These are phyloP conservation scores for Amborella trichopoda DNA, from an alignment of 164 flowering plant genomes.

Conservation along the genomic window DNA sequence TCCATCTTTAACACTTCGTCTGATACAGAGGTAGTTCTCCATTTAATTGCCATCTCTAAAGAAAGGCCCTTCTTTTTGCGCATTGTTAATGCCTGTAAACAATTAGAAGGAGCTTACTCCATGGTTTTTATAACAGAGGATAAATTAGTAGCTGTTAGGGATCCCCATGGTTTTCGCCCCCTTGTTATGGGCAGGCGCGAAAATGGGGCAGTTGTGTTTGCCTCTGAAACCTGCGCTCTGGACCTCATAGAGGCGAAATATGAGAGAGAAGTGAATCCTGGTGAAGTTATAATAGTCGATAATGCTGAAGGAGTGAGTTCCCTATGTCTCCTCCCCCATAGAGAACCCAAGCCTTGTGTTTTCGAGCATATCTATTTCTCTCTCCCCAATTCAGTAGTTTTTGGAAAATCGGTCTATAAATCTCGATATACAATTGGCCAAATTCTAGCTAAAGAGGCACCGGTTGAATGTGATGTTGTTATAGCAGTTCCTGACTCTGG, in stretches of 20 bases:
- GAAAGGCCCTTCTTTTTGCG: conserved; percentile 58
- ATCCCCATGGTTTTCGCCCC: conserved; percentile 80
- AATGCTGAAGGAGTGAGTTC: conserved; percentile 42
- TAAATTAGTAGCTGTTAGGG: conserved; percentile 83
- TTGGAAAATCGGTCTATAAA: conserved; percentile 75
- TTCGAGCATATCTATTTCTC: conserved; percentile 91
- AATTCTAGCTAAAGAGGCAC: conserved; percentile 67
- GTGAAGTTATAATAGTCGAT: conserved; percentile 77
- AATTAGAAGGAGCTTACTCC: conserved; percentile 79
- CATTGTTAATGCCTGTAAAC: conserved; percentile 76
- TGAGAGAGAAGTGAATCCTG: conserved; percentile 81
- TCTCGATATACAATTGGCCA: conserved; percentile 50
- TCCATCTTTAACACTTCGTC: conserved; percentile 79
- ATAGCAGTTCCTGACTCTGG: conserved; percentile 94
- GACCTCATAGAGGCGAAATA: conserved; percentile 82
- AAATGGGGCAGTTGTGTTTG: conserved; percentile 86
- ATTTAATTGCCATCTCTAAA: conserved; percentile 74
- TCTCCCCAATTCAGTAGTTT: conserved; percentile 65
- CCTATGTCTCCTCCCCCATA: conserved; percentile 48
- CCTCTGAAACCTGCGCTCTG: conserved; percentile 85
- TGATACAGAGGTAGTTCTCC: conserved; percentile 91
- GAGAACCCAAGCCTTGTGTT: conserved; percentile 56
- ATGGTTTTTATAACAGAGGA: conserved; percentile 81
- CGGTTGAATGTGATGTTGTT: conserved; percentile 92
- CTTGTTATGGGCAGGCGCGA: conserved; percentile 85